Conservation (phyloP, 768 basidiomycete genomes). For the Peribolospora baueri region DNA sequence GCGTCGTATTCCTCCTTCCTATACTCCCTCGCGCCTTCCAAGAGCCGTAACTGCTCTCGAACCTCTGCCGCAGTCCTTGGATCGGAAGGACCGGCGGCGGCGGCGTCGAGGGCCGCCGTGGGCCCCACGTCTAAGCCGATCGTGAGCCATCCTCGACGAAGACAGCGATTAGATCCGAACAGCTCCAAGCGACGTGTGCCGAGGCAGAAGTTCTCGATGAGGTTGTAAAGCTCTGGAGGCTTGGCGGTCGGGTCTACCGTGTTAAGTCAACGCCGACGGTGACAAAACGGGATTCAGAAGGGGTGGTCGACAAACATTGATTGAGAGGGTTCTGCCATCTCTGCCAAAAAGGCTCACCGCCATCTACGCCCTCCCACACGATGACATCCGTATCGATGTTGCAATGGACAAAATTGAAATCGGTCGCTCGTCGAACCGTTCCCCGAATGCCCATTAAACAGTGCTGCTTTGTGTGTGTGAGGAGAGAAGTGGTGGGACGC, state of each 20-base stretch:
- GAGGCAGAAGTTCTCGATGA: constrained; percentile 94
- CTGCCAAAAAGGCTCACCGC: constrained; percentile 16
- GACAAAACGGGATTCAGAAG: background rate
- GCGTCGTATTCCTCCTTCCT: too few species aligned
- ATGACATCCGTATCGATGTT: constrained; percentile 97
- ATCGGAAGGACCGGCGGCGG: too few species aligned
- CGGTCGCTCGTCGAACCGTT: constrained; percentile 78
- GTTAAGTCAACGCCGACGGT: background rate
- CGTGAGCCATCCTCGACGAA: constrained; percentile 83
- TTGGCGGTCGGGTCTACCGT: constrained; percentile 47
- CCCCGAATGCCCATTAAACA: constrained; percentile 93
- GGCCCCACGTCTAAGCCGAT: constrained; percentile 17
- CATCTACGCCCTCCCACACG: constrained; percentile 77
- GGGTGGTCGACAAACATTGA: background rate
- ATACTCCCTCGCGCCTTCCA: too few species aligned
- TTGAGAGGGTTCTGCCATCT: background rate
- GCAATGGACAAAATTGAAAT: constrained; percentile 92
- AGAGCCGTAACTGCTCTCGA: background rate
- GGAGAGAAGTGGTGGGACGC: constrained; percentile 56
- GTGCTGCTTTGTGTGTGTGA: constrained; percentile 81
- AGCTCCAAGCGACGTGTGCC: constrained; percentile 75
- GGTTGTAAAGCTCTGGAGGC: constrained; percentile 83
- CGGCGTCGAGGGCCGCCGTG: background rate
- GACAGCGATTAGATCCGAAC: constrained; percentile 41
- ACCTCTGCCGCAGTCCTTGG: too few species aligned